Evolutionary conservation across 345 rosid genomes (phyloP), one percentile per base, ranked within the genome.

Genomic region (Salix suchowensis): DNA sequence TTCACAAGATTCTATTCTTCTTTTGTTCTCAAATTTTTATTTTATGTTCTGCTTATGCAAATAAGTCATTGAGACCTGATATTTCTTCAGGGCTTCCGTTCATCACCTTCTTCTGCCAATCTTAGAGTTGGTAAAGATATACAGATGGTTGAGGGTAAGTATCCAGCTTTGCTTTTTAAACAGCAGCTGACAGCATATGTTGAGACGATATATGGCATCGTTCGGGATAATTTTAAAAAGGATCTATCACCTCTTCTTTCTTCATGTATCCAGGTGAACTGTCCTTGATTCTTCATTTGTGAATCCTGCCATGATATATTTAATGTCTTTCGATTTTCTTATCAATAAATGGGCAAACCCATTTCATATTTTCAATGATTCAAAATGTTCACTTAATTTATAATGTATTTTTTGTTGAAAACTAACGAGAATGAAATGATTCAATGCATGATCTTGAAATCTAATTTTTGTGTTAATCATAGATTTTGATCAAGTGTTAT

Each of bases 101-200:
- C 98, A 12, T 95, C 98, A 44, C 89, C 99, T 44, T 90, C 97
- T 72, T 87, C 97, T 15, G 80, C 90, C 54, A 90, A 86, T 81
- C 89, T 94, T 76, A 74, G 19, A 61, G 90, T 92, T 65, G 92
- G 97, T 88, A 69, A 78, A 73, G 81, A 78, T 24, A 9, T 91
- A 75, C 91, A 92, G 61, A 91, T 88, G 80, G 96, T 92, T 44
- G 99, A 96, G 84, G 98, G 98, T 1, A 96, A 89, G 81, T 94
- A 94, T 82, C 98, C 99, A 44, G 99, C 99, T 61, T 84, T 89
- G 77, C 93, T 96, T 73, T 96, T 96, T 81, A 92, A 94, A 79
- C 97, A 94, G 84, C 99, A 96, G 84, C 90, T 96, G 75, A 93
- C 99, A 30, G 99, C 99, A 9, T 92, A 92, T 73, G 95, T 96